phyloP scores from a whole-genome alignment of 2,329 filamentous ascomycete species.

The Aspergillus alliaceus region DNA sequence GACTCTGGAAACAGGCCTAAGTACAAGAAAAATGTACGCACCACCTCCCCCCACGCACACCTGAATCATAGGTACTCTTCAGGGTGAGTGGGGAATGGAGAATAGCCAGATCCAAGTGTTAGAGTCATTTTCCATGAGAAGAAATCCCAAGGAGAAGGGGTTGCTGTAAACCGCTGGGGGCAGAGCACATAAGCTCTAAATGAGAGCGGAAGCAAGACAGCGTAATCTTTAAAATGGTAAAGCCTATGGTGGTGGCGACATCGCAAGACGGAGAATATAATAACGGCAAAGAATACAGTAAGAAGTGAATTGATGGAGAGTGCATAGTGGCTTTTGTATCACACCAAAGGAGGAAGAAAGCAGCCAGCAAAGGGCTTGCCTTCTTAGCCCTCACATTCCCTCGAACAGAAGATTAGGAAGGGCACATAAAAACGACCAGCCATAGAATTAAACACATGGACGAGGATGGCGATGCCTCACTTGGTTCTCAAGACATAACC shows the following conservation, averaged over 20 bases:
- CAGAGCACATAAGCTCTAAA: neutral
- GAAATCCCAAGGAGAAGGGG: neutral
- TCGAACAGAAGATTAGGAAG: neutral
- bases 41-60: neutral
- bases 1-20: constrained; percentile 7
- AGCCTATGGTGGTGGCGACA: neutral
- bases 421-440: neutral
- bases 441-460: neutral
- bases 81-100: constrained; percentile 5
- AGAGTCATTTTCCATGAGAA: neutral
- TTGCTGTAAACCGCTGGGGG: neutral
- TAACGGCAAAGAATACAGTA: neutral
- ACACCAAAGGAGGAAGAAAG: constrained; percentile 1
- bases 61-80: neutral
- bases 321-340: constrained; percentile 3
- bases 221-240: neutral
- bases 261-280: neutral
- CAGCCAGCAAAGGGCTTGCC: neutral
- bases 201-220: neutral
- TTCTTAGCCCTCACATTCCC: neutral
- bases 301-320: neutral
- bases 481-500: neutral
- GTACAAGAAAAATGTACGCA: constrained; percentile 10
- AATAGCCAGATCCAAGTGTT: neutral
- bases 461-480: neutral